These are phyloP conservation scores for Pleurotus ostreatus DNA, from an alignment of 768 basidiomycete genomes.

Conservation along the genomic window DNA sequence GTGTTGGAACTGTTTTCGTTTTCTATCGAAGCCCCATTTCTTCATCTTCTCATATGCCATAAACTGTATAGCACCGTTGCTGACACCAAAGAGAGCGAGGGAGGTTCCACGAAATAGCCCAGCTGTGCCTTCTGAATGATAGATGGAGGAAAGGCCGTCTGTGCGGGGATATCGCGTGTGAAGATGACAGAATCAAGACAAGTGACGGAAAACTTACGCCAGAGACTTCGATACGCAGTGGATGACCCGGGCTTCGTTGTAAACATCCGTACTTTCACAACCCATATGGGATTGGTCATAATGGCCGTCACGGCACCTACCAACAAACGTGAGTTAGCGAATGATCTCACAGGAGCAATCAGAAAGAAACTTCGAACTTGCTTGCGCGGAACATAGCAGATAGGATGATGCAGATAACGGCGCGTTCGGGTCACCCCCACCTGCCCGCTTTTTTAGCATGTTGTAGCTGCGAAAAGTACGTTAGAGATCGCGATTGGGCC, in stretches of 20 bases:
- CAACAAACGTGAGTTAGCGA: slow-evolving; percentile 11
- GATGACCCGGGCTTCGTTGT: slow-evolving; percentile 68
- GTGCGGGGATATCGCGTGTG: background rate
- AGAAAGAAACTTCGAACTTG: slow-evolving; percentile 66
- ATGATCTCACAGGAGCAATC: slow-evolving; percentile 8
- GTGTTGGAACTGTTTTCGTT: slow-evolving; percentile 55
- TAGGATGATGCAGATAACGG: slow-evolving; percentile 75
- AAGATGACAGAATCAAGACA: background rate
- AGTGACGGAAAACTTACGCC: slow-evolving; percentile 46
- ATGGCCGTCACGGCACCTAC: slow-evolving; percentile 90
- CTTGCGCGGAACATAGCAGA: slow-evolving; percentile 89
- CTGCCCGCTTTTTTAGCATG: slow-evolving; percentile 81
- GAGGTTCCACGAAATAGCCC: slow-evolving; percentile 88
- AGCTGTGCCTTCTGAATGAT: slow-evolving; percentile 64
- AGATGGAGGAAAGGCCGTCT: slow-evolving; percentile 71
- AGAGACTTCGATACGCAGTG: slow-evolving; percentile 73
- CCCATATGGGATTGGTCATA: slow-evolving; percentile 97
- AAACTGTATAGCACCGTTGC: slow-evolving; percentile 94
- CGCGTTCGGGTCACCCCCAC: slow-evolving; percentile 59
- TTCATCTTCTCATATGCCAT: slow-evolving; percentile 97
- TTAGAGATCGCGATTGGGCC: no score
- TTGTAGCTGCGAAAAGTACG: slow-evolving; percentile 63
- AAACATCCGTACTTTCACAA: slow-evolving; percentile 96
- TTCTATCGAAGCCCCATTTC: slow-evolving; percentile 78
- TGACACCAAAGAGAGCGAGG: slow-evolving; percentile 87